Conservation (phyloP, 805 yeast genomes). For the Schizosaccharomyces lindneri region DNA sequence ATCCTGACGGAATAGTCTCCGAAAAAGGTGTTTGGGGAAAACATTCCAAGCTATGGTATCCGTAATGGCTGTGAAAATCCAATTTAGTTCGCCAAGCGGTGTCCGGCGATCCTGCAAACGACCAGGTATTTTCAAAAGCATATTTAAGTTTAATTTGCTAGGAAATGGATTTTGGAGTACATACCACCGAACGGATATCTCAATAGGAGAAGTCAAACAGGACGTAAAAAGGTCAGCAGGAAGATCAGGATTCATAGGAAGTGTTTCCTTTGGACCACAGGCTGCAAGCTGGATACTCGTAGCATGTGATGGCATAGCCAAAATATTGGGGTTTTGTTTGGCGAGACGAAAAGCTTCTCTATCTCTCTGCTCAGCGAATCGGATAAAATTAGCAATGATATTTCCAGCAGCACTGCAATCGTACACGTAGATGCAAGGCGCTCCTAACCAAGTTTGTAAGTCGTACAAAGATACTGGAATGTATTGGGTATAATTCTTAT, state of each 20-base stretch:
- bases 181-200: constrained; percentile 77
- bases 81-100: constrained; percentile 82
- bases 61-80: constrained; percentile 95
- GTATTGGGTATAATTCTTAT: constrained; percentile 88
- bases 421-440: constrained; percentile 83
- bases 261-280: constrained; percentile 57
- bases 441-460: constrained; percentile 90
- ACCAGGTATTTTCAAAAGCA: constrained; percentile 55
- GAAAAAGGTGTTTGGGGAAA: constrained; percentile 65
- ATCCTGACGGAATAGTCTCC: constrained; percentile 78
- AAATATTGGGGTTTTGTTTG: constrained; percentile 18
- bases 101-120: constrained; percentile 78
- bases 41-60: constrained; percentile 97
- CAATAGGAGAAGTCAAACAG: constrained; percentile 86
- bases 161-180: constrained; percentile 35
- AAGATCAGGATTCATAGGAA: constrained; percentile 80
- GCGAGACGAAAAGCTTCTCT: constrained; percentile 38
- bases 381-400: constrained; percentile 67
- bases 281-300: constrained; percentile 90
- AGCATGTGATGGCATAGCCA: constrained; percentile 24
- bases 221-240: constrained; percentile 94
- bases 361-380: constrained; percentile 70
- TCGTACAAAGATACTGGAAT: constrained; percentile 91
- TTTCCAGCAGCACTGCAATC: constrained; percentile 91
- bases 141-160: constrained; percentile 15